Evolutionary conservation across 2,329 filamentous ascomycete genomes (phyloP).

Genomic region (Nannizzia gypsea): DNA sequence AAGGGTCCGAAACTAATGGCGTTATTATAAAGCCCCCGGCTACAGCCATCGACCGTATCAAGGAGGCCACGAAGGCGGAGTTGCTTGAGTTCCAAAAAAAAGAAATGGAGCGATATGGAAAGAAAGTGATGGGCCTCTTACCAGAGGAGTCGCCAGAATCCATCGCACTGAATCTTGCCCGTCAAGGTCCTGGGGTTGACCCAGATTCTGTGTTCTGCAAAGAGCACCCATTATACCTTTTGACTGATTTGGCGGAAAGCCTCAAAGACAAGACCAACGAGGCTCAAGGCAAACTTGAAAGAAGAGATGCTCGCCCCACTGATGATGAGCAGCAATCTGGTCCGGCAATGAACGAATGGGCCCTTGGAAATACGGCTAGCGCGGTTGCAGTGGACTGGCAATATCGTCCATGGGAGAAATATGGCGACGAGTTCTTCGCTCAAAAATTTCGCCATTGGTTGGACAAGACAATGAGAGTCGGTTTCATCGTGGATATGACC

Average conservation of each 20-base stretch:
- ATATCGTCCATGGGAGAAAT: constrained; percentile 16
- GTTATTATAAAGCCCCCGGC: neutral
- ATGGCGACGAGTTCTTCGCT: constrained; percentile 9
- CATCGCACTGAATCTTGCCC: constrained; percentile 7
- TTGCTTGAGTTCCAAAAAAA: constrained; percentile 15
- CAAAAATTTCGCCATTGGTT: constrained; percentile 11
- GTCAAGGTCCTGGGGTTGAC: constrained; percentile 21
- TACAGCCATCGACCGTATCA: neutral
- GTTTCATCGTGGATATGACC: constrained; percentile 16
- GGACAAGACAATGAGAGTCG: constrained; percentile 10
- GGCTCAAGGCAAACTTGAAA: neutral
- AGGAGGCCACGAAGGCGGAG: constrained; percentile 12
- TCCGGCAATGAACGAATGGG: neutral
- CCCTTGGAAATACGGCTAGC: neutral
- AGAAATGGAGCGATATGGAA: constrained; percentile 3
- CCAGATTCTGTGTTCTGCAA: constrained; percentile 12
- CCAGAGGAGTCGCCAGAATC: neutral
- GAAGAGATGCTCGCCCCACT: neutral
- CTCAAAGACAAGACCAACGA: neutral
- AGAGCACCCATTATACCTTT: neutral
- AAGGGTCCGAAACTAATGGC: neutral
- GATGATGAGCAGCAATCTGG: neutral
- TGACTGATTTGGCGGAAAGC: neutral
- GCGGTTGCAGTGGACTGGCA: constrained; percentile 19
- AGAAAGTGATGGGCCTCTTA: constrained; percentile 2